Conservation (phyloP, 2,329 filamentous ascomycete species). For the Tolypocladium nubicola region DNA sequence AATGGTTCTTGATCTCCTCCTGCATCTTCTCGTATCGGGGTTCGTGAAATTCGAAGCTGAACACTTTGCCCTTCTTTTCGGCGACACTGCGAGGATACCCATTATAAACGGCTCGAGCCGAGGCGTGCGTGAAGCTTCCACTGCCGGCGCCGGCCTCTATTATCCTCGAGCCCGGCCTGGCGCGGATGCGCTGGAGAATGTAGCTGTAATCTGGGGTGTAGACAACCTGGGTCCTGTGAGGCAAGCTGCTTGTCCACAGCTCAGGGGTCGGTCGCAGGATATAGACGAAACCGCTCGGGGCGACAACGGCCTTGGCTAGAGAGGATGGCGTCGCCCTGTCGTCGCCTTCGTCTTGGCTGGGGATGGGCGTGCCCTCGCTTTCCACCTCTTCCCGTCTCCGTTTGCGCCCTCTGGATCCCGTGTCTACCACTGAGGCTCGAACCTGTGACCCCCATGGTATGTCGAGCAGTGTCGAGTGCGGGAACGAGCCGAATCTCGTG, state of each 20-base stretch:
- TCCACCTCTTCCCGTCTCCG: slow-evolving; percentile 37
- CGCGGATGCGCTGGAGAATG: slow-evolving; percentile 65
- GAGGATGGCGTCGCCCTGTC: slow-evolving; percentile 18
- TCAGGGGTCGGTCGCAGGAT: slow-evolving; percentile 71
- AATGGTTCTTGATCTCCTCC: slow-evolving; percentile 59
- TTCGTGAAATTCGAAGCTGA: slow-evolving; percentile 75
- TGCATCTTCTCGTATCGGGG: slow-evolving; percentile 59
- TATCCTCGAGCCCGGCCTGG: slow-evolving; percentile 59
- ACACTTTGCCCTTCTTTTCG: slow-evolving; percentile 55
- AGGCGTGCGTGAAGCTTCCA: slow-evolving; percentile 75
- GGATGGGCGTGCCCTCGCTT: slow-evolving; percentile 31
- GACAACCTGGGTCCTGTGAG: slow-evolving; percentile 76
- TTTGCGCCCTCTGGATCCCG: slow-evolving; percentile 74
- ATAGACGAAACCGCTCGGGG: slow-evolving; percentile 64
- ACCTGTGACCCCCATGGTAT: slow-evolving; percentile 89
- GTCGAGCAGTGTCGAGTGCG: slow-evolving; percentile 65
- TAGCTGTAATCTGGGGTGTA: slow-evolving; percentile 85
- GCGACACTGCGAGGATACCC: slow-evolving; percentile 44
- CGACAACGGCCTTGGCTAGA: slow-evolving; percentile 39
- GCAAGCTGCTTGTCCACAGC: slow-evolving; percentile 69
- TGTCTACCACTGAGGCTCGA: slow-evolving; percentile 80
- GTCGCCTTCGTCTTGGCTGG: slow-evolving; percentile 22
- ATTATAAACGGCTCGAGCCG: slow-evolving; percentile 64
- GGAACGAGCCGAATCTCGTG: slow-evolving; percentile 87
- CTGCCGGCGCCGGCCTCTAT: slow-evolving; percentile 78